Percentiles rank a stretch among this genome's conserved stretches.
Evolutionary conservation across 305 asterid species (phyloP).

Genomic region (Petunia hybrid): DNA sequence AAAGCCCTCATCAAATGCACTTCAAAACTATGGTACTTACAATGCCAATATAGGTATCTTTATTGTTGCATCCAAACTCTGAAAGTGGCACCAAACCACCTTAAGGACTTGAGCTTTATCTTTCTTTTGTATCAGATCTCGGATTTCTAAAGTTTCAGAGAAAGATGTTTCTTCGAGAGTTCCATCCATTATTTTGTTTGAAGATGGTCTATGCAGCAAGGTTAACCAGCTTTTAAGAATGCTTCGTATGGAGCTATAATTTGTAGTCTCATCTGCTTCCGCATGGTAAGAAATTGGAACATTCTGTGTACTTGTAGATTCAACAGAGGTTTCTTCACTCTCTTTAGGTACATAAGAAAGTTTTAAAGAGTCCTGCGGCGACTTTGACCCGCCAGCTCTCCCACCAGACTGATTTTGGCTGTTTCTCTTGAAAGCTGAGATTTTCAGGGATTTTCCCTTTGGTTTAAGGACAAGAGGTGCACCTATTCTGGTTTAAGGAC

Average conservation of each 20-base stretch:
- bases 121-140: slow-evolving; percentile 46
- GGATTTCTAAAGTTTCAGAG: slow-evolving; percentile 48
- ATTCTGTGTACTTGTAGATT: slow-evolving; percentile 62
- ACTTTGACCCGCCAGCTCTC: slow-evolving; percentile 66
- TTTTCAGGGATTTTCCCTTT: slow-evolving; percentile 58
- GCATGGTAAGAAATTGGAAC: slow-evolving; percentile 61
- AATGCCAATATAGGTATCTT: slow-evolving; percentile 71
- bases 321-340: slow-evolving; percentile 64
- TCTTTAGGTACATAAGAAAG: slow-evolving; percentile 74
- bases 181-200: slow-evolving; percentile 49
- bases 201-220: slow-evolving; percentile 62
- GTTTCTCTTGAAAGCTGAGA: slow-evolving; percentile 83
- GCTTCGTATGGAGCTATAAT: slow-evolving; percentile 69
- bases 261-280: slow-evolving; percentile 55
- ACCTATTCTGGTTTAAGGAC: slow-evolving; percentile 54
- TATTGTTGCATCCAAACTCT: slow-evolving; percentile 72
- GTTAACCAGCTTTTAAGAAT: slow-evolving; percentile 80
- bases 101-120: slow-evolving; percentile 51
- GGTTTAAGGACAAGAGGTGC: slow-evolving; percentile 58
- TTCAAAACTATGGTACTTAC: slow-evolving; percentile 56
- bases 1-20: too few relatives aligned
- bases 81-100: slow-evolving; percentile 62
- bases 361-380: slow-evolving; percentile 59
- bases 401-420: slow-evolving; percentile 63
- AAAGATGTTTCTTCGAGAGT: slow-evolving; percentile 55